These are phyloP conservation scores for Tolypocladium album DNA, from an alignment of 2,329 filamentous ascomycete species.

Conservation along the genomic window DNA sequence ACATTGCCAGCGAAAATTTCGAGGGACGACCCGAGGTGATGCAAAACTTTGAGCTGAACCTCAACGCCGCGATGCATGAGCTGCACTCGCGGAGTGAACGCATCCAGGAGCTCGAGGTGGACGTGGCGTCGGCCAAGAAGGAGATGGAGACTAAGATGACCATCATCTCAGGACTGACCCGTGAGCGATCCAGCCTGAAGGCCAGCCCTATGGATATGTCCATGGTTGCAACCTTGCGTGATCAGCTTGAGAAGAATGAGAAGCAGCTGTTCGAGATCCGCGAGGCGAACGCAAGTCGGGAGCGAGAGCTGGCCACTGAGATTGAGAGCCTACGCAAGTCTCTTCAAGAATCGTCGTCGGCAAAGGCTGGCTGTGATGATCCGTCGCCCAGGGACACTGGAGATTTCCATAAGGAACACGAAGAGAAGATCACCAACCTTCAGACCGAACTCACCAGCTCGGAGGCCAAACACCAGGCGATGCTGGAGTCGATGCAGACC, in stretches of 20 bases:
- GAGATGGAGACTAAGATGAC: slow-evolving; percentile 97
- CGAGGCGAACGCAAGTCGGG: slow-evolving; percentile 59
- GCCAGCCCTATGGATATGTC: slow-evolving; percentile 80
- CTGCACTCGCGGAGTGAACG: slow-evolving; percentile 78
- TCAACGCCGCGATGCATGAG: slow-evolving; percentile 89
- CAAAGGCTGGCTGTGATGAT: slow-evolving; percentile 8
- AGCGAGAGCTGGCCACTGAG: slow-evolving; percentile 63
- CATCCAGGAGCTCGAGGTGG: slow-evolving; percentile 80
- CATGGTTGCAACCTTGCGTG: slow-evolving; percentile 74
- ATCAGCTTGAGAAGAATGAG: slow-evolving; percentile 82
- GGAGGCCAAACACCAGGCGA: slow-evolving; percentile 64
- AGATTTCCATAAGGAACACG: slow-evolving; percentile 29
- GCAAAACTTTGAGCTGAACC: slow-evolving; percentile 85
- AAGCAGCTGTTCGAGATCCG: slow-evolving; percentile 66
- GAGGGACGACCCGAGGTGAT: slow-evolving; percentile 71
- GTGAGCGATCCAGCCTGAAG: slow-evolving; percentile 85
- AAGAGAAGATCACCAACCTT: slow-evolving; percentile 52
- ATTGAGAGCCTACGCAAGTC: slow-evolving; percentile 56
- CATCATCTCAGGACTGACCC: slow-evolving; percentile 86
- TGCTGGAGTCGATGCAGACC: slow-evolving; percentile 57
- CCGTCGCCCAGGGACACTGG: slow-evolving; percentile 18
- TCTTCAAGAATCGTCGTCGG: slow-evolving; percentile 23
- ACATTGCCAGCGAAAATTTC: slow-evolving; percentile 79
- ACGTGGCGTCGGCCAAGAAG: slow-evolving; percentile 73
- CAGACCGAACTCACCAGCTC: slow-evolving; percentile 62